These are phyloP conservation scores for Conoideocrella luteorostrata DNA, from an alignment of 2,329 filamentous ascomycete species.

Conservation along the genomic window DNA sequence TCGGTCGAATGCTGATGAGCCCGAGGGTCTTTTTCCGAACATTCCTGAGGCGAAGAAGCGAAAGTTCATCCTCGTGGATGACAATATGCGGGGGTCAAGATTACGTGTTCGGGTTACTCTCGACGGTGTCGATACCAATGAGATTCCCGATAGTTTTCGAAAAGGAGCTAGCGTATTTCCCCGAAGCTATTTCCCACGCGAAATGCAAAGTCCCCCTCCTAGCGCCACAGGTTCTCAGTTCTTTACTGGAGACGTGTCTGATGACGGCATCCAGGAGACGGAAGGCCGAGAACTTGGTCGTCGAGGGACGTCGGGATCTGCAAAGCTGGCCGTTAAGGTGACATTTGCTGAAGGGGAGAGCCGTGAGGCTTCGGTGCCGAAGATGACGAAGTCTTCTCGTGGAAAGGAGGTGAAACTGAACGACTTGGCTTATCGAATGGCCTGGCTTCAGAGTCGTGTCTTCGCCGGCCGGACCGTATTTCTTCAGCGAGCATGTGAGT, in stretches of 20 bases:
- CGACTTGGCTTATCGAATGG: conserved; percentile 90
- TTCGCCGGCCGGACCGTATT: conserved; percentile 84
- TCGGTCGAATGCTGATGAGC: conserved; percentile 47
- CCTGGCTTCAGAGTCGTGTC: conserved; percentile 89
- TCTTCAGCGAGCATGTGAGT: conserved; percentile 84
- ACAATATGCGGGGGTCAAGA: conserved; percentile 71
- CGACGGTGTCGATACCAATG: conserved; percentile 88
- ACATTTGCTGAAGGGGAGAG: conserved; percentile 63
- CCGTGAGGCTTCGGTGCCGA: conserved; percentile 67
- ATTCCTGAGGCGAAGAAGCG: conserved; percentile 85
- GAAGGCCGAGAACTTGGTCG: conserved; percentile 39
- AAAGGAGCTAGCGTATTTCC: conserved; percentile 86
- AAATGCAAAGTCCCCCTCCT: conserved; percentile 83
- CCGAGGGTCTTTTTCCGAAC: conserved; percentile 75
- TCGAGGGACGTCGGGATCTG: conserved; percentile 24
- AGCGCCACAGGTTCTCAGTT: conserved; percentile 69
- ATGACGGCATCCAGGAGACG: conserved; percentile 47
- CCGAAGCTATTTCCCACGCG: conserved; percentile 83
- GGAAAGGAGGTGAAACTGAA: conserved; percentile 86
- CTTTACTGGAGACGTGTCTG: conserved; percentile 59
- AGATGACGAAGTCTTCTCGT: conserved; percentile 62
- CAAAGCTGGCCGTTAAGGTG: conserved; percentile 48
- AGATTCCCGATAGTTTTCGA: conserved; percentile 93
- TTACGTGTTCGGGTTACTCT: conserved; percentile 87
- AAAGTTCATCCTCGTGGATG: conserved; percentile 95